Conservation (phyloP, 768 basidiomycete genomes). For the Imleria badia region DNA sequence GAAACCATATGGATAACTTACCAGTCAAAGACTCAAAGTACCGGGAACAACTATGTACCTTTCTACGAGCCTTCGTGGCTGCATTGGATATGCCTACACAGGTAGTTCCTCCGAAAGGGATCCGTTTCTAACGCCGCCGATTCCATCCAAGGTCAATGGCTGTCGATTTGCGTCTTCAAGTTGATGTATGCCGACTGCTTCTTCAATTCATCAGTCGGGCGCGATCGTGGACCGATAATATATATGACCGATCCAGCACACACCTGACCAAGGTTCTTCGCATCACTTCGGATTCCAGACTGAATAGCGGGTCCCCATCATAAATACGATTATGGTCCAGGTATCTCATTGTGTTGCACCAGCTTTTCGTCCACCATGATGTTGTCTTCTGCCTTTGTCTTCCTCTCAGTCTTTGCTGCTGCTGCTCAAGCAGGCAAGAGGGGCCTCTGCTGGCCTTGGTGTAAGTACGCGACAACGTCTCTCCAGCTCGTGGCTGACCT, state of each 20-base stretch:
- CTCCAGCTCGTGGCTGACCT: neutral
- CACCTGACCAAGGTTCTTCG: neutral
- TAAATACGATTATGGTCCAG: constrained; percentile 17
- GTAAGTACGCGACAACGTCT: constrained; percentile 10
- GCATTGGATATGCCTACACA: neutral
- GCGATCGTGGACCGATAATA: neutral
- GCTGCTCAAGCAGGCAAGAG: constrained; percentile 36
- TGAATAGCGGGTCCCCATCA: neutral
- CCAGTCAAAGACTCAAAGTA: neutral
- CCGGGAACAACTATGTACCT: neutral
- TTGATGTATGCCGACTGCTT: neutral
- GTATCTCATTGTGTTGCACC: neutral
- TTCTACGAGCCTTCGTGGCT: neutral
- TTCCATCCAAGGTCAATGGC: neutral
- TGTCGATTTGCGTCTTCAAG: neutral
- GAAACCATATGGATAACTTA: neutral
- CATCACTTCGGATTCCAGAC: neutral
- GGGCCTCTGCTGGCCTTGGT: constrained; percentile 39
- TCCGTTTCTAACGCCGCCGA: neutral
- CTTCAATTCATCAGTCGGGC: no score
- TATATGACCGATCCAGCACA: neutral
- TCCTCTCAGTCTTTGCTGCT: constrained; percentile 18
- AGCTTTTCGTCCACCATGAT: constrained; percentile 7
- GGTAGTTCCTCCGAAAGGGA: neutral
- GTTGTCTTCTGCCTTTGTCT: constrained; percentile 16